Base-by-base conservation (phyloP, 371 early-diverging fungal species). In the Rhizopus microsporus region DNA sequence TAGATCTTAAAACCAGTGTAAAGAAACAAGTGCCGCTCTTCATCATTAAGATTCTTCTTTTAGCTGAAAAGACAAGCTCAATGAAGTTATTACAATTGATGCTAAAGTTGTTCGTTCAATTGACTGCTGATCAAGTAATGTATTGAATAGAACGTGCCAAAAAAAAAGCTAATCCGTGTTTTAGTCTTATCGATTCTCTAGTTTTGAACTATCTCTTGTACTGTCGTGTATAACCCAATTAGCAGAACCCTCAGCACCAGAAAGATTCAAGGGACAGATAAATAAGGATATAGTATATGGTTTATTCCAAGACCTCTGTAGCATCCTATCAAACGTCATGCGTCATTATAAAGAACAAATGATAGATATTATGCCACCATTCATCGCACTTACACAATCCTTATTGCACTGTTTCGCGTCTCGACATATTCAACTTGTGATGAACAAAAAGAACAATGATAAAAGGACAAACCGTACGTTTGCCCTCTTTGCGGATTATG, bases 381-480 rank as follows among this genome's bases (percentile, higher is more conserved):
- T 76, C 49, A 69, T 75, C 15, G 71, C 77, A 0, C 67, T 82
- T 40, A 39, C 80, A 13, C 82, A 85, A 57, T 62, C 80, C 1
- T 48, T 81, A 17, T 52, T 83, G 12, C 83, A 81, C 46, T 82
- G 85, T 55, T 85, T 85, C 70, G 80, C 74, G 55, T 80, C 85
- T 0, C 51, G 78, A n/a, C 78, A 83, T 65, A 72, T 75, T 1
- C 78, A 76, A 12, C 64, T 83, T 15, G 75, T 78, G 5, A 71
- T 57, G 8, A 43, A 37, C 23, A 59, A 30, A 54, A 50, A 33
- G 34, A 29, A 7, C 38, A 40, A 12, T 13, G 49, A 16, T 23
- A 54, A 57, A 35, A 44, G 15, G 29, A 3, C 40, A 16, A 9
- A 52, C 43, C 60, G 61, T 13, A 48, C 55, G 0, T 56, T 72